Base-by-base conservation (phyloP, 306 rosid genomes). In the Medicago arabica region DNA sequence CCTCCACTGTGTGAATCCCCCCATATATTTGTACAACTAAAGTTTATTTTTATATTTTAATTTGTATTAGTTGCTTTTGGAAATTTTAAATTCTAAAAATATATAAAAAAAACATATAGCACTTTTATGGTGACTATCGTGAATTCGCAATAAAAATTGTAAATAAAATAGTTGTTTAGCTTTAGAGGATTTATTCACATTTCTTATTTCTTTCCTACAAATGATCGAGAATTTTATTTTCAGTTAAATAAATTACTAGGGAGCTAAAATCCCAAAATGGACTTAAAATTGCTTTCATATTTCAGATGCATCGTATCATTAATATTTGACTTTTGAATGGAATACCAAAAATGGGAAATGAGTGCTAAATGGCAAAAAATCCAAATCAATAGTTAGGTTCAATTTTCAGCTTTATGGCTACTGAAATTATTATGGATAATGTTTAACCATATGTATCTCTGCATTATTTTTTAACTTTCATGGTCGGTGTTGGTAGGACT, bases 1-100 rank as follows among this genome's bases (percentile, higher is more conserved):
- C 73, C 68, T 38, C 14, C 25, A 2, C 11, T 8, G 19, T 61
- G 69, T 73, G 55, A 73, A 43, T 10, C 69, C 51, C 5, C 49
- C 5, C n/a, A n/a, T 25, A 6, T 34, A 28, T 31, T 47, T 31
- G 38, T 8, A 18, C 14, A 17, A 39, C 8, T 16, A 59, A 25
- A 23, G 1, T 15, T 31, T 31, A 31, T 31, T 31, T 0, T 23
- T 25, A 21, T 23, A 23, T 38, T 58, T 58, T n/a, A 23, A 7
- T 5, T 12, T 25, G 2, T 2, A 21, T 21, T 19, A 21, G 36
- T 31, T 31, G 6, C 6, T 12, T 59, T 12, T 59, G 1, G 19
- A 55, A 55, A 9, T 18, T 19, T 55, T 18, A 19, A 19, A 46
- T 31, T 21, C 23, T 21, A 0, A 21, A 21, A 21, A 21, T 21